Conservation (phyloP, 2,329 filamentous ascomycete genomes). For the Fusarium solani-melongenae region DNA sequence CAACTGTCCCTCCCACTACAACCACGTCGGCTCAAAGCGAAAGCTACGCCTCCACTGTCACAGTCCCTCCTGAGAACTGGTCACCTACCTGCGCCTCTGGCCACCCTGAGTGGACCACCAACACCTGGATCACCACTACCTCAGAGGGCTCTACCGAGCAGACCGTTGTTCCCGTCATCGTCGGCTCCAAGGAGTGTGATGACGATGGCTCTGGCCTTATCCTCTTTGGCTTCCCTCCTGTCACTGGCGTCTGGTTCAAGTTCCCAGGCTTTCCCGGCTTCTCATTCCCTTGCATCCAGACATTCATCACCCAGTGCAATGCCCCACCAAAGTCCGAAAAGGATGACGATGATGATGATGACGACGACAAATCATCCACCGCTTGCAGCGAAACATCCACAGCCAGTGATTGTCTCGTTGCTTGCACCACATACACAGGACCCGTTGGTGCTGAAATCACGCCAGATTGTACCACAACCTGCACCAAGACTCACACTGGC, state of each 20-base stretch:
- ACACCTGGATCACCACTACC: constrained; percentile 35
- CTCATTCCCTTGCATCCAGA: not conserved
- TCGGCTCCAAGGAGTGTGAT: constrained; percentile 15
- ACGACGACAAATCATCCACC: not conserved
- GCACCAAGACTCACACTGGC: not conserved
- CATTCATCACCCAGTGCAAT: not conserved
- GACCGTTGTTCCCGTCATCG: constrained; percentile 26
- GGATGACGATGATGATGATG: not conserved
- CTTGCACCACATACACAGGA: not conserved
- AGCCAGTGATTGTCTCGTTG: not conserved
- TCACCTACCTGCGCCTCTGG: not conserved
- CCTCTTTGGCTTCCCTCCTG: constrained; percentile 16
- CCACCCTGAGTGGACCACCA: constrained; percentile 24
- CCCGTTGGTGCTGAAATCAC: not conserved
- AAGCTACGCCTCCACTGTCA: not conserved
- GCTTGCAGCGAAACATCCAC: not conserved
- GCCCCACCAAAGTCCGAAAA: not conserved
- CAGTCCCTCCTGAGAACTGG: not conserved
- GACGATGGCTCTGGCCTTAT: constrained; percentile 22
- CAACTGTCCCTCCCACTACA: not conserved
- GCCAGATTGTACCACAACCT: not conserved
- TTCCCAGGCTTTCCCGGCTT: not conserved
- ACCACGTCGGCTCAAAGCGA: not conserved
- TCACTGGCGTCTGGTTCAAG: not conserved
- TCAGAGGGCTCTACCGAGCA: constrained; percentile 9